Base-by-base conservation (phyloP, 164 flowering plant genomes). In the Euptelea pleiosperma region DNA sequence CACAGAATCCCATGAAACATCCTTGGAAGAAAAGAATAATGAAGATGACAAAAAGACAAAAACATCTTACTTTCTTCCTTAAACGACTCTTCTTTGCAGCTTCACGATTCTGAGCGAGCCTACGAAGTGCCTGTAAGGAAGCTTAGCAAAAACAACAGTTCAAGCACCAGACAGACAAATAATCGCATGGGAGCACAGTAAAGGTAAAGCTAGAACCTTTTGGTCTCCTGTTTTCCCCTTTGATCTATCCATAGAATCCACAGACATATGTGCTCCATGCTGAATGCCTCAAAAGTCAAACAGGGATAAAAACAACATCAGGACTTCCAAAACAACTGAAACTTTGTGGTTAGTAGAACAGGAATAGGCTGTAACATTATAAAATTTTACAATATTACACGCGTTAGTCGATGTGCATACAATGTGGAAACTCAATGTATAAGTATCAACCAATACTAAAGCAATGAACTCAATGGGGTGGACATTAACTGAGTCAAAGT, bases 61-160 rank as follows among this genome's bases (percentile, higher is more conserved):
- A 58, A n/a, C n/a, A n/a, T 47, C 41, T 56, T 68, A 87, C 96
- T 55, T 87, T 87, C 75, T 87, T 87, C 72, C 91, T 77, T 41
- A 87, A 52, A 2, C 91, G 82, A 70, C 96, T 87, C 69, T 85
- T 87, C 58, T 83, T 68, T 33, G 96, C 91, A 67, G 96, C 96
- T 66, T 87, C 96, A 40, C 91, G 85, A 70, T 87, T 87, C 70
- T 87, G 96, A 44, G 89, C 96, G 69, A 87, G 71, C 60, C 98
- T 76, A 6, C 93, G 82, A n/a, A 84, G 84, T 31, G 74, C 65
- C 98, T 92, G 77, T 36, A 57, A 30, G 1, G 39, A 37, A 29
- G 39, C 63, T 25, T n/a, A 28, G 10, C 19, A 56, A 60, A 60
- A 61, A 7, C 52, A 56, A 26, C 35, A 34, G 2, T 42, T 47